phyloP scores from a whole-genome alignment of 352 stramenopile genomes.

The Globisporangium lucens region DNA sequence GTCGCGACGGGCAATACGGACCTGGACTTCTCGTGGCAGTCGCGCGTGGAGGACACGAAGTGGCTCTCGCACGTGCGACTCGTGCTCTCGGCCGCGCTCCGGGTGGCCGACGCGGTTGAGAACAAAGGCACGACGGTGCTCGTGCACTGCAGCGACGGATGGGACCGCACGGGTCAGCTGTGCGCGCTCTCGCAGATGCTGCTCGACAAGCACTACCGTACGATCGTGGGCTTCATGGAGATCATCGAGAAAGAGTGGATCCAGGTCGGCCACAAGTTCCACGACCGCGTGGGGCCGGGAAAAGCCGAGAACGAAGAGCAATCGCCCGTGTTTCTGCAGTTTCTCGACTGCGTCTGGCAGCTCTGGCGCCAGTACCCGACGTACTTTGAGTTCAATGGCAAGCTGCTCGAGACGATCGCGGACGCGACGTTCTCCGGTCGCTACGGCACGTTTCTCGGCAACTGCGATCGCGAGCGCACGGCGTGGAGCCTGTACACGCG shows the following conservation, averaged over 20 bases:
- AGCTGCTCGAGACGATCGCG: slow-evolving; percentile 63
- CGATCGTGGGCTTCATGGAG: slow-evolving; percentile 75
- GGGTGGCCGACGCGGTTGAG: slow-evolving; percentile 65
- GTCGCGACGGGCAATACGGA: slow-evolving; percentile 41
- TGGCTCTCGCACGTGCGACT: slow-evolving; percentile 76
- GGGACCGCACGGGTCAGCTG: slow-evolving; percentile 89
- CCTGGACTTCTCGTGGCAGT: slow-evolving; percentile 56
- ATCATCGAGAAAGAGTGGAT: slow-evolving; percentile 88
- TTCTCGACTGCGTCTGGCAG: slow-evolving; percentile 89
- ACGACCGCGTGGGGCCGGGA: slow-evolving; percentile 74
- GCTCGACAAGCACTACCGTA: slow-evolving; percentile 87
- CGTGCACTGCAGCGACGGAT: slow-evolving; percentile 91
- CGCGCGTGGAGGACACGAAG: slow-evolving; percentile 75
- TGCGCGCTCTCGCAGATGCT: slow-evolving; percentile 84
- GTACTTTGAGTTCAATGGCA: slow-evolving; percentile 83
- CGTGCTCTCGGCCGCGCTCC: slow-evolving; percentile 63
- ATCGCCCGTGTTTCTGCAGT: slow-evolving; percentile 88
- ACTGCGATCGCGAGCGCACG: slow-evolving; percentile 77
- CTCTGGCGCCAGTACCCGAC: slow-evolving; percentile 75
- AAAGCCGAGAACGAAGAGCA: slow-evolving; percentile 76
- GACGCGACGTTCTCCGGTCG: slow-evolving; percentile 70
- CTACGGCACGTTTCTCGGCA: slow-evolving; percentile 87
- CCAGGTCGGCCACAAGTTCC: slow-evolving; percentile 85
- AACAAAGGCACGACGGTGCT: slow-evolving; percentile 73
- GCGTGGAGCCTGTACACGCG: slow-evolving; percentile 46